A percentile compares a stretch with the other conserved stretches of the same genome.
These are phyloP conservation scores for Trypanosoma caninum DNA, from an alignment of 208 protist genomes.

Conservation along the genomic window DNA sequence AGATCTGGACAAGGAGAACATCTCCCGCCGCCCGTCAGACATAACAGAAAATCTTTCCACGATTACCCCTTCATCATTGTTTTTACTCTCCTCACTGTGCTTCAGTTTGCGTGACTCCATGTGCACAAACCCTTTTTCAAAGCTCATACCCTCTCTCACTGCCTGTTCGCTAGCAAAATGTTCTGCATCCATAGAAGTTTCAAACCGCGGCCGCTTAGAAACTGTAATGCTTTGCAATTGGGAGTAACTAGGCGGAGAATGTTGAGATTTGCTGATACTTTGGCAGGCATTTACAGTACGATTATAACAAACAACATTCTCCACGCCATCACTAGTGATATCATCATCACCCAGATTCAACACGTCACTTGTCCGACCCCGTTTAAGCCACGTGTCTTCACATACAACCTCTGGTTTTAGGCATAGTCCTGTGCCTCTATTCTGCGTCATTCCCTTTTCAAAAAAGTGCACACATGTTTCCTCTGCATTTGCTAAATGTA, in stretches of 20 bases:
- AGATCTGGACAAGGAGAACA: background rate
- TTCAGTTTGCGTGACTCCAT: background rate
- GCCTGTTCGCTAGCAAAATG: background rate
- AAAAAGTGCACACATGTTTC: slow-evolving; percentile 1
- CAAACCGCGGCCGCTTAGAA: background rate
- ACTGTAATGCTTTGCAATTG: background rate
- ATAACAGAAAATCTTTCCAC: slow-evolving; percentile 14
- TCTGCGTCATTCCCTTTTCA: background rate
- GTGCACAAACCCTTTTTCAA: no score
- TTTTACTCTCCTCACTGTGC: background rate
- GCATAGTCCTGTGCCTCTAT: background rate
- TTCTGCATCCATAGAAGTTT: background rate
- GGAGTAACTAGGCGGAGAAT: background rate
- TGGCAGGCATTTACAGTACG: background rate
- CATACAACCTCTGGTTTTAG: background rate
- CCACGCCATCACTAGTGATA: slow-evolving; percentile 12
- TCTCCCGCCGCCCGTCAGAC: background rate
- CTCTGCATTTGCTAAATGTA: slow-evolving; percentile 8
- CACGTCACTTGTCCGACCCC: slow-evolving; percentile 4
- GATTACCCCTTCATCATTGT: background rate
- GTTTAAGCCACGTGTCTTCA: background rate
- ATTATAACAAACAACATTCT: slow-evolving; percentile 15
- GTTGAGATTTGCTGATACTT: background rate
- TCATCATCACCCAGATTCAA: slow-evolving; percentile 6
- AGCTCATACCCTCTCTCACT: no score